Evolutionary conservation across 2,329 filamentous ascomycete species (phyloP), one percentile per base, ranked within the genome.

Genomic region (Apiospora aurea): DNA sequence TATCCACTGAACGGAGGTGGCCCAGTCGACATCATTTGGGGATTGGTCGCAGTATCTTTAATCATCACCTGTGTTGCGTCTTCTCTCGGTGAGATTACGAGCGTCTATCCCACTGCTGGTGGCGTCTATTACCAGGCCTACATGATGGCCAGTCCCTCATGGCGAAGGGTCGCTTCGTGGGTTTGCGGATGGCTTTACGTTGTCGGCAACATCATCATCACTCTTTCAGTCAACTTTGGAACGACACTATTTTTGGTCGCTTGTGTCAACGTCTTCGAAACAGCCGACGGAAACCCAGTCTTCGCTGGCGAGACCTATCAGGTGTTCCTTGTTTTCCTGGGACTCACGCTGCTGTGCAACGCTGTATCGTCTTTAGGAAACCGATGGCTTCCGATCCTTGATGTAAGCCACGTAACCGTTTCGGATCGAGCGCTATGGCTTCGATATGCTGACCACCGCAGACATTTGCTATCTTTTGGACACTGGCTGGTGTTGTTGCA

Each of bases 111-210:
- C 26, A 94, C 92, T n/a, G 90, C 91, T 69, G 92, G 92, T 77
- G 92, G 92, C 80, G 92, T 94, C 70, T 94, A 95, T 83, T 94
- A 94, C 80, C 92, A 94, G 83, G 91, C 92, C 8, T 94, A 92
- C 79, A 93, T 94, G 89, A 87, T 95, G 18, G 87, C 92, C 0
- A 86, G 91, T 24, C 80, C 86, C 38, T 81, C 80, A 21, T 92
- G 88, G 83, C 90, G 92, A 70, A 88, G 87, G 57, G 82, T 92
- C 21, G 85, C 91, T 21, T 90, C 90, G 43, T 94, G 91, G 89
- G 89, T 93, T 73, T 92, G 90, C 75, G 92, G 92, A 73, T 95
- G 92, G 92, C 85, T 92, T 29, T 95, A 93, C 79, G 88, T 94
- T 24, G 90, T 94, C 69, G 93, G 93, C 72, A 95, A 95, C 82